These are phyloP conservation scores for Exophiala sideris DNA, from an alignment of 2,329 filamentous ascomycete species.

Conservation along the genomic window DNA sequence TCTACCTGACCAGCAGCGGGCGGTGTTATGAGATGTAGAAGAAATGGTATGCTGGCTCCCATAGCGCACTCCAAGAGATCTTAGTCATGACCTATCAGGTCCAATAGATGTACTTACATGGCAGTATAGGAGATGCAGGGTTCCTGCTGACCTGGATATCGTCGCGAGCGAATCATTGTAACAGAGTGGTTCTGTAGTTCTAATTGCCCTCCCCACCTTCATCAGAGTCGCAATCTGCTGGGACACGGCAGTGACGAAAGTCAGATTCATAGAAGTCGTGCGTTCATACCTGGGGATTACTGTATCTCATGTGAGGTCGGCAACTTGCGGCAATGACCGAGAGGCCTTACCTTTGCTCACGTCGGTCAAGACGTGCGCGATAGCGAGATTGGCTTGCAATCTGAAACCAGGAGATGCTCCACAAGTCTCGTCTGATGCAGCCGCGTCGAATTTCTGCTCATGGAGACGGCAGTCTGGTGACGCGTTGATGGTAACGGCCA, in stretches of 20 bases:
- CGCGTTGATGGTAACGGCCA: not conserved
- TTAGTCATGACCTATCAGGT: not conserved
- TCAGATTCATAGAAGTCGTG: not conserved
- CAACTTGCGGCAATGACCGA: not conserved
- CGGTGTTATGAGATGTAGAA: not conserved
- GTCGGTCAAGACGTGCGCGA: not conserved
- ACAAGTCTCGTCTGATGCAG: not conserved
- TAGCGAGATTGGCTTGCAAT: not conserved
- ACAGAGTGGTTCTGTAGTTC: not conserved
- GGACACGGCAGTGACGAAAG: not conserved
- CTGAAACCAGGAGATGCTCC: not conserved
- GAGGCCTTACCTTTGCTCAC: not conserved
- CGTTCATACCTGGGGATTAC: not conserved
- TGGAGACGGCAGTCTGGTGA: not conserved
- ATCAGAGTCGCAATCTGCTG: not conserved
- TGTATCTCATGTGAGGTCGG: not conserved
- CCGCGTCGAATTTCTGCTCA: not conserved
- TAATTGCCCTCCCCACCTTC: not conserved
- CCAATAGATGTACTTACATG: not conserved
- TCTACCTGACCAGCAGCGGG: not conserved
- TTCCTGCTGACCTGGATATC: not conserved
- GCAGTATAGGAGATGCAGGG: not conserved
- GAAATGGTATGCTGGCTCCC: not conserved
- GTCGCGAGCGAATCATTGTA: not conserved
- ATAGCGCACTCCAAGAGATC: not conserved